These are phyloP conservation scores for Phyllosticta capitalensis DNA, from an alignment of 2,329 filamentous ascomycete genomes.

Conservation along the genomic window DNA sequence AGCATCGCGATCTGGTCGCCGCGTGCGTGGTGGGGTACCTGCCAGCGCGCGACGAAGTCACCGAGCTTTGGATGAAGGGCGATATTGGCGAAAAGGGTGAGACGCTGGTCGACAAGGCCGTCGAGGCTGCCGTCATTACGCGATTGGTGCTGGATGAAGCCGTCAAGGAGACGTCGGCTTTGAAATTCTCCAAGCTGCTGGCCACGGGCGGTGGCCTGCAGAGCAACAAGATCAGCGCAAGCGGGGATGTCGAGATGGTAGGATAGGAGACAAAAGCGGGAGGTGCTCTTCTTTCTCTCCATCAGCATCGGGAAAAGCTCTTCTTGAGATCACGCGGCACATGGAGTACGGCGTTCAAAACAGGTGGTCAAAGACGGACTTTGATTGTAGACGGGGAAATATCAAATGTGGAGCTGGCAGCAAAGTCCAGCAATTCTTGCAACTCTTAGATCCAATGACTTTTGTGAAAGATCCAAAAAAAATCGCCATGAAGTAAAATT, in stretches of 20 bases:
- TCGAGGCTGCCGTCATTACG: slow-evolving; percentile 51
- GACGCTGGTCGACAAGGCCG: slow-evolving; percentile 51
- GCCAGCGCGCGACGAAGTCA: slow-evolving; percentile 78
- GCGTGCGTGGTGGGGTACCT: slow-evolving; percentile 88
- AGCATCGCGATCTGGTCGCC: slow-evolving; percentile 67
- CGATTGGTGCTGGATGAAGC: slow-evolving; percentile 53
- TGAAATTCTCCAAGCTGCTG: slow-evolving; percentile 20
- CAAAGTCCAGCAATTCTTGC: no score
- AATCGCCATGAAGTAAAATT: no score
- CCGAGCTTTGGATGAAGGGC: slow-evolving; percentile 90
- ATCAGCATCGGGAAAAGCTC: neutral
- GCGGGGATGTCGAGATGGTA: slow-evolving; percentile 7
- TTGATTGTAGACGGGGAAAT: no score
- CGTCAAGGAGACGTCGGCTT: slow-evolving; percentile 41
- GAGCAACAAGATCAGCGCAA: neutral
- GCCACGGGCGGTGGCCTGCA: neutral
- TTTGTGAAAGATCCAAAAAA: no score
- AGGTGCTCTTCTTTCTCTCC: neutral
- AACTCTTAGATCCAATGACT: no score
- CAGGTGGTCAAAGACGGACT: no score
- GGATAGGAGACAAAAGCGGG: neutral
- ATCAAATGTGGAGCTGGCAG: no score
- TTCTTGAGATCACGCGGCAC: neutral
- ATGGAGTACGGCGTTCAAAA: slow-evolving; percentile 7
- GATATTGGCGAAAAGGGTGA: slow-evolving; percentile 42